Evolutionary conservation across 139 green algal species (phyloP).

Genomic region (Edaphochlamys debaryana): DNA sequence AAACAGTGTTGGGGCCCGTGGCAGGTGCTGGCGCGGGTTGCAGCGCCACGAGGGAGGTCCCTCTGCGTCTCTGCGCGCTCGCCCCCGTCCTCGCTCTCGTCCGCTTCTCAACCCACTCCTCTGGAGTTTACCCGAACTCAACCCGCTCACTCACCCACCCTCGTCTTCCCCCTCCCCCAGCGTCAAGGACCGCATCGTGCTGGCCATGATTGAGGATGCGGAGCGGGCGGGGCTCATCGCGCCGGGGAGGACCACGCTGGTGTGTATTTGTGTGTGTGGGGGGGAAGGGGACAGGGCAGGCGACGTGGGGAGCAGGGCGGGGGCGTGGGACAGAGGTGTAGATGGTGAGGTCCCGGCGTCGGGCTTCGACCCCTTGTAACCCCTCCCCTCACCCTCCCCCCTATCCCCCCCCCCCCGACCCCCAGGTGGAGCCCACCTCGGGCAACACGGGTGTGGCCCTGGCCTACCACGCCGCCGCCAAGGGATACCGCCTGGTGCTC

Average conservation of each 20-base stretch:
- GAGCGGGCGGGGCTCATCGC: constrained; percentile 84
- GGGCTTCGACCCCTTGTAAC: too few relatives aligned
- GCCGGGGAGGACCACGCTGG: constrained; percentile 79
- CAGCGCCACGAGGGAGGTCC: too few relatives aligned
- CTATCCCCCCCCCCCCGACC: not conserved
- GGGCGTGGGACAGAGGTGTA: not conserved
- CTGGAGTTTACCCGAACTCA: not conserved
- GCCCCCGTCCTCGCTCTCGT: not conserved
- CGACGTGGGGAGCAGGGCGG: not conserved
- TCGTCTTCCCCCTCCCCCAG: constrained; percentile 46
- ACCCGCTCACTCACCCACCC: not conserved
- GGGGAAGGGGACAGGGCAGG: not conserved
- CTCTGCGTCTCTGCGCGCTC: not conserved
- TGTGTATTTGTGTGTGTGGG: constrained; percentile 41
- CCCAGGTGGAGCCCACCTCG: constrained; percentile 86
- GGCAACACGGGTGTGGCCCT: constrained; percentile 96
- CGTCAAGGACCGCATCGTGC: constrained; percentile 90
- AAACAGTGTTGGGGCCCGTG: too few relatives aligned
- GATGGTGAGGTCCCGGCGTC: not conserved
- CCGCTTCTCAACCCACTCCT: not conserved
- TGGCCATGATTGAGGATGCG: constrained; percentile 83
- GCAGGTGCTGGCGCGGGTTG: not conserved
- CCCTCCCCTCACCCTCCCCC: too few relatives aligned
- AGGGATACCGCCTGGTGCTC: constrained; percentile 95
- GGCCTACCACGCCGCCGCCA: constrained; percentile 92